Evolutionary conservation across 1,284 basidiomycete species (phyloP), one percentile per base, ranked within the genome.

Genomic region (Macrocystidia cucumis): DNA sequence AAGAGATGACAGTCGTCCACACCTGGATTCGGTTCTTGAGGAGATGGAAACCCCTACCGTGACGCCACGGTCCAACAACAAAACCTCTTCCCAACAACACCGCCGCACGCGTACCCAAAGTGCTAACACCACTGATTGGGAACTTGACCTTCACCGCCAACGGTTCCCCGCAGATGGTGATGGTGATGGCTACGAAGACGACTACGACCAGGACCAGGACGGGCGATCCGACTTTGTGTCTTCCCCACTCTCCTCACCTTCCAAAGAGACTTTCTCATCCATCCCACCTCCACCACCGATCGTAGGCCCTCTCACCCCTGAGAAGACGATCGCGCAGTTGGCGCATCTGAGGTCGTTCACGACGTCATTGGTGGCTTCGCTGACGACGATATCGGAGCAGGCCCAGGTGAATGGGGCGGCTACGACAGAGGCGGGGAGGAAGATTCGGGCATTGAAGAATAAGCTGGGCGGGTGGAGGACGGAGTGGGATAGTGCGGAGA

Each of bases 351-450:
- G 85, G 24, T 69, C 76, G 16, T 72, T 77, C 49, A 88, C 84
- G 0, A 59, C 76, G 11, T 78, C 81, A 3, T 71, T 88, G 29
- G 74, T 80, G 26, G 62, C 76, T n/a, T 83, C 84, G 5, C 69
- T 89, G 24, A 70, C 76, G 3, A 73, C 74, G 22, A 75, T 89
- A 44, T 87, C 84, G n/a, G 85, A 89, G 49, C 85, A 89, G 41
- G 82, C 84, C 6, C 85, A 89, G 53, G 83, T 88, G 32, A 86
- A 87, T 48, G 76, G 81, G 12, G 86, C 81, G 0, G 81, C 79
- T 3, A 85, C 84, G 7, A 76, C 85, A 2, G 86, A 89, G 41
- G 82, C 86, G 2, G 86, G 85, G 29, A 68, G 85, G 32, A 86
- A 83, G 58, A 78, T 89, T 36, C 78, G 86, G 30, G 80, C 82